phyloP scores from a whole-genome alignment of 306 rosid species.

The Vicia faba region DNA sequence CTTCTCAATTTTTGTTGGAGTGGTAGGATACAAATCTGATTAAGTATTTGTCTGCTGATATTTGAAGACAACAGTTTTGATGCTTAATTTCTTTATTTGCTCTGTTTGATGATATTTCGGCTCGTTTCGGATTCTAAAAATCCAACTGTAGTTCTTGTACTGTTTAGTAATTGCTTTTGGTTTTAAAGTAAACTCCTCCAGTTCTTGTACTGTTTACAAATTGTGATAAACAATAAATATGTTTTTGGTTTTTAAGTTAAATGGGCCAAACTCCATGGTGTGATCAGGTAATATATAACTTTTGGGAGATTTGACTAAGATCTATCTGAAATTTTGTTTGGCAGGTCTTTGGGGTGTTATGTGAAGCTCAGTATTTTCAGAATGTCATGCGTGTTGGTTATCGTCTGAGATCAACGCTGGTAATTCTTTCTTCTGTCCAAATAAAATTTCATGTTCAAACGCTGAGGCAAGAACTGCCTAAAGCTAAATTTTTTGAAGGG shows the following conservation, averaged over 20 bases:
- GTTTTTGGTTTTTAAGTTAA: slow-evolving; percentile 20
- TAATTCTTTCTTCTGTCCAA: slow-evolving; percentile 39
- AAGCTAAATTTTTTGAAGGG: slow-evolving; percentile 20
- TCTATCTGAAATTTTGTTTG: slow-evolving; percentile 38
- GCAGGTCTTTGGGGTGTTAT: slow-evolving; percentile 80
- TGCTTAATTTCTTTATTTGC: slow-evolving; percentile 35
- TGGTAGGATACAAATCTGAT: slow-evolving; percentile 62
- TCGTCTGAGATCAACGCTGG: slow-evolving; percentile 86
- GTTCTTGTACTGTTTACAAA: slow-evolving; percentile 25
- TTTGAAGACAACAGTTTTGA: slow-evolving; percentile 17
- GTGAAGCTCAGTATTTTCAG: slow-evolving; percentile 97
- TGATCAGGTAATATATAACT: slow-evolving; percentile 18
- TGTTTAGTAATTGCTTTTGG: slow-evolving; percentile 1
- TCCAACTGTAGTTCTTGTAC: slow-evolving; percentile 24
- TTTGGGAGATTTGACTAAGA: slow-evolving; percentile 26
- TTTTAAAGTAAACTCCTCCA: too few relatives aligned
- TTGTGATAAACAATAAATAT: slow-evolving; percentile 13
- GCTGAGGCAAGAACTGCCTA: background rate
- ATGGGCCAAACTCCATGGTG: background rate
- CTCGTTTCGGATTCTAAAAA: background rate
- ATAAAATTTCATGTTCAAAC: slow-evolving; percentile 1
- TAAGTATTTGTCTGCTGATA: slow-evolving; percentile 30
- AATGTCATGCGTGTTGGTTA: slow-evolving; percentile 95
- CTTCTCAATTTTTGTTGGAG: slow-evolving; percentile 77
- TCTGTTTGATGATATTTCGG: background rate